phyloP scores from a whole-genome alignment of 352 stramenopile species.

The Pythium aquatile region DNA sequence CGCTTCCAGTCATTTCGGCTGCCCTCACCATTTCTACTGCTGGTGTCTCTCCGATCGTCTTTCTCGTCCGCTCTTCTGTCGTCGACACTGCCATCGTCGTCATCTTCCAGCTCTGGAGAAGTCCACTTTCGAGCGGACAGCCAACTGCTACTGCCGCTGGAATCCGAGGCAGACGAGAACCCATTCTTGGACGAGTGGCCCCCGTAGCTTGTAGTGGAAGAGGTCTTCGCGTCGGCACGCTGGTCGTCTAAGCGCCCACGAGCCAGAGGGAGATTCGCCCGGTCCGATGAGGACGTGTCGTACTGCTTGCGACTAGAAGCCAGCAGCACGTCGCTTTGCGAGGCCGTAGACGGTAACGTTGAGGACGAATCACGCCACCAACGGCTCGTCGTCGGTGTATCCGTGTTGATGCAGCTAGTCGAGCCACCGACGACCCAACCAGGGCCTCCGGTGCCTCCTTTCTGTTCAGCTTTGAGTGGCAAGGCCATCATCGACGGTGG shows the following conservation, averaged over 20 bases:
- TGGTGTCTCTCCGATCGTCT: background rate
- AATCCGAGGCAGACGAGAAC: background rate
- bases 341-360: slow-evolving; percentile 8
- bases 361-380: slow-evolving; percentile 24
- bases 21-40: slow-evolving; percentile 20
- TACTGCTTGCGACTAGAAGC: slow-evolving; percentile 22
- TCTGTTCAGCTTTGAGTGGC: slow-evolving; percentile 36
- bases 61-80: slow-evolving; percentile 1
- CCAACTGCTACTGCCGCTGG: slow-evolving; percentile 13
- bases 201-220: background rate
- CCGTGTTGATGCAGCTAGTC: background rate
- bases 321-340: slow-evolving; percentile 13
- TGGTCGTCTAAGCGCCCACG: slow-evolving; percentile 20
- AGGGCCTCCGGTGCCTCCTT: slow-evolving; percentile 10
- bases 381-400: slow-evolving; percentile 14
- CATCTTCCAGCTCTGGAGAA: slow-evolving; percentile 37
- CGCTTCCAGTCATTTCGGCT: background rate
- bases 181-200: slow-evolving; percentile 22
- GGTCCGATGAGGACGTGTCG: background rate
- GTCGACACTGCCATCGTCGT: slow-evolving; percentile 17
- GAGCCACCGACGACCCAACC: background rate
- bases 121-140: slow-evolving; percentile 38
- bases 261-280: background rate
- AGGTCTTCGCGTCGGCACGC: slow-evolving; percentile 23
- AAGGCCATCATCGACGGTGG: slow-evolving; percentile 5